Evolutionary conservation across 345 rosid species (phyloP).

Genomic region (Salix exigua): DNA sequence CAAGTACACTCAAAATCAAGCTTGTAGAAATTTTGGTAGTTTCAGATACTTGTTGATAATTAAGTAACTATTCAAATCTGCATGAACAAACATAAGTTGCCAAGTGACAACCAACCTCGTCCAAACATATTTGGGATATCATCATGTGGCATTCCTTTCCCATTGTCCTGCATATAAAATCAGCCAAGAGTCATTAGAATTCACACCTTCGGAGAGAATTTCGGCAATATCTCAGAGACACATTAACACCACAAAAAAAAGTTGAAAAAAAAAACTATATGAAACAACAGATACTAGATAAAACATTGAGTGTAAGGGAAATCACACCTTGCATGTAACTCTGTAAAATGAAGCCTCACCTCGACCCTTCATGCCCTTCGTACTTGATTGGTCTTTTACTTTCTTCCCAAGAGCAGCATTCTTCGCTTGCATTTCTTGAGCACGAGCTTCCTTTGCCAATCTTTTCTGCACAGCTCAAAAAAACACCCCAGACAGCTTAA

Average conservation of each 20-base stretch:
- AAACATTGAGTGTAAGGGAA: conserved; percentile 10
- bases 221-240: neutral
- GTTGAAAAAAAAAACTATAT: neutral
- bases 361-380: conserved; percentile 67
- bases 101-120: conserved; percentile 49
- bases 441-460: conserved; percentile 81
- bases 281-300: neutral
- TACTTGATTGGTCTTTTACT: conserved; percentile 59
- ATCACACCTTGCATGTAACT: conserved; percentile 88
- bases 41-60: neutral
- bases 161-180: conserved; percentile 71
- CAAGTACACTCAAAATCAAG: conserved; percentile 19
- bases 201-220: neutral
- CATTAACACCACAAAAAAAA: conserved; percentile 3
- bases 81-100: neutral
- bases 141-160: conserved; percentile 99
- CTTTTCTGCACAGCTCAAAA: conserved; percentile 57
- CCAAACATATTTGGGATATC: conserved; percentile 99
- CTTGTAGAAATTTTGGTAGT: neutral
- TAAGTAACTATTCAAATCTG: neutral
- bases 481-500: conserved; percentile 1
- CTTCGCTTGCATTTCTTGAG: conserved; percentile 79
- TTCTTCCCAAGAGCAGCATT: conserved; percentile 74
- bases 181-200: conserved; percentile 6
- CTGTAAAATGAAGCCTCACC: conserved; percentile 93